Evolutionary conservation across 331 rosid genomes (phyloP).

Genomic region (Stylosanthes scabra): DNA sequence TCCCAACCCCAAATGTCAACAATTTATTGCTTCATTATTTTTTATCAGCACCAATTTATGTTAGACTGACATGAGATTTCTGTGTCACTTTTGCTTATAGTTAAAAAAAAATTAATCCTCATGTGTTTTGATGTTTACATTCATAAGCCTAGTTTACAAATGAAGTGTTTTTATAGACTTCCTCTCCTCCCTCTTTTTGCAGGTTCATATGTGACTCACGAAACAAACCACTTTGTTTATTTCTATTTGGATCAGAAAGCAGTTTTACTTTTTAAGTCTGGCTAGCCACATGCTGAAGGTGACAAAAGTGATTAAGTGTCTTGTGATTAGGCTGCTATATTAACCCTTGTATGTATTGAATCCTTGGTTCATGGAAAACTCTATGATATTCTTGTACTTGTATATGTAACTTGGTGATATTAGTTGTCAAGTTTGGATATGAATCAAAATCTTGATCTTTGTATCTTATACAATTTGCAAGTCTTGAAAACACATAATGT

Average conservation of each 20-base stretch:
- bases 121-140: not conserved
- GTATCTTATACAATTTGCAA: conserved; percentile 26
- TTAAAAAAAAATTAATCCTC: conserved; percentile 1
- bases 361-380: conserved; percentile 49
- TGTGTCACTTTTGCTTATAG: conserved; percentile 9
- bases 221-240: conserved; percentile 95
- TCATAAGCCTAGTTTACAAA: conserved; percentile 3
- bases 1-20: not conserved
- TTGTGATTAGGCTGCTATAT: conserved; percentile 55
- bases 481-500: not conserved
- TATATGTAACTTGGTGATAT: conserved; percentile 55
- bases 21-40: no score
- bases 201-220: conserved; percentile 98
- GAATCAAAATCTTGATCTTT: conserved; percentile 33
- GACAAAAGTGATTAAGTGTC: conserved; percentile 42
- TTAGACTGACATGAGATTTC: conserved; percentile 4
- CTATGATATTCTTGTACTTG: conserved; percentile 63
- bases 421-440: conserved; percentile 48
- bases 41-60: not conserved
- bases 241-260: conserved; percentile 99
- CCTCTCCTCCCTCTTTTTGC: conserved; percentile 32
- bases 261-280: conserved; percentile 89
- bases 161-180: conserved; percentile 17
- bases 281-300: conserved; percentile 55
- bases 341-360: conserved; percentile 73